Evolutionary conservation across 768 basidiomycete species (phyloP), one percentile per base, ranked within the genome.

Genomic region (Floccularia luteovirens): DNA sequence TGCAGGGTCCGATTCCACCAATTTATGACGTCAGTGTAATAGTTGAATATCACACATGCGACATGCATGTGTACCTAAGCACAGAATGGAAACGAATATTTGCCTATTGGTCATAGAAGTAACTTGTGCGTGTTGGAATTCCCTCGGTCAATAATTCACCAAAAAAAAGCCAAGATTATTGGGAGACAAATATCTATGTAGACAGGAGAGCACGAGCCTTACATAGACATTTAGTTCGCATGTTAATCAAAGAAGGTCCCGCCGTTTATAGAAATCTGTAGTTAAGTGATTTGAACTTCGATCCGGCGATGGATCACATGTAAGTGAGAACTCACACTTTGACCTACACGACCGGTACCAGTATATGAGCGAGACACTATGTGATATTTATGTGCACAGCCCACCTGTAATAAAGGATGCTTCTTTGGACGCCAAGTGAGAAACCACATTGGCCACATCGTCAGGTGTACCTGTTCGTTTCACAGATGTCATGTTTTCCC

Each of bases 401-500:
- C 10, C 36, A 51, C 63, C 65, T 4, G 63, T 68, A 2, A 68
- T 60, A 41, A 56, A 59, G 13, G 48, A 40, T 5, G 66, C 56
- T 16, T 65, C 57, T 43, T 63, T 56, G 10, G 64, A 66, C 7
- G 49, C 55, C 1, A 67, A 50, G 37, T 51, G 66, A 2, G 62
- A 61, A 0, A 67, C 65, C 4, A 65, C 22, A 11, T 52, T 52
- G 5, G 67, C 64, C 4, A 69, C 43, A 7, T 67, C 57, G 12
- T 63, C 60, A 0, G 64, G 48, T 1, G 43, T 44, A 7, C 49
- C 47, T 3, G 48, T 22, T 1, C 47, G 34, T 27, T 47, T 49
- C 10, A 51, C 23, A 16, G 40, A 21, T 16, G 11, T 10, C 8
- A 24, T 13, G 12, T 25, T 39, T 7, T 34, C 34, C 42, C 10